Base-by-base conservation (phyloP, 2,329 filamentous ascomycete genomes). In the Penicillium psychrosexuale region DNA sequence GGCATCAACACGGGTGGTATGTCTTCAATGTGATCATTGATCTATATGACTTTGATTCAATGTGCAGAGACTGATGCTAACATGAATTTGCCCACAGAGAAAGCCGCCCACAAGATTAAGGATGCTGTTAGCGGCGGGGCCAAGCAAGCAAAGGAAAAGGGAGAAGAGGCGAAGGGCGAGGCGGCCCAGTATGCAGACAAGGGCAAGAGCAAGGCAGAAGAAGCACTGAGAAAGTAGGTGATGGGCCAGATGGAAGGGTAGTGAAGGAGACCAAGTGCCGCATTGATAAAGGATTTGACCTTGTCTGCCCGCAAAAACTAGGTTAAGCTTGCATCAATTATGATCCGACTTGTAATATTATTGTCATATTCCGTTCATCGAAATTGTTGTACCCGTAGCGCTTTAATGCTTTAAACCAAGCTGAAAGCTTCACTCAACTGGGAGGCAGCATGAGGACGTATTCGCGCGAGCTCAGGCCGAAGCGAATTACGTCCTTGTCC, bases 361-460 rank as follows among this genome's bases (percentile, higher is more conserved):
- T 45, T 38, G 13, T 6, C 34, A n/a, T 28, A 11, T 27, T 28
- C 8, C 3, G 3, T 33, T 13, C 27, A 38, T 17, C n/a, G 8
- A 17, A 17, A 5, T 15, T 24, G 28, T 8, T n/a, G 24, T 45
- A 30, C 22, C 31, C 7, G 17, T 31, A 49, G 13, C 17, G 13
- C 19, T 42, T 27, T 38, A 40, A 38, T 19, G 19, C 13, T 34
- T 19, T 27, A 19, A 11, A 17, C 22, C 8, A 1, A 6, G 8
- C 19, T 31, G 8, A 22, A 8, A 19, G 15, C 2, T 0, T 4
- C 38, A 3, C n/a, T 58, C 55, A 67, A 31, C 60, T 63, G 33
- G 71, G 73, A 30, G 84, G 82, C 55, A 97, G 81, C 90, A 97
- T 94, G 56, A 97, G 73, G n/a, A 99, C 91, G 72, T 97, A 99